Percentiles rank a stretch among this genome's conserved stretches.
Evolutionary conservation across 169 alveolate genomes (phyloP).

Genomic region (Amoebophrya sp.): DNA sequence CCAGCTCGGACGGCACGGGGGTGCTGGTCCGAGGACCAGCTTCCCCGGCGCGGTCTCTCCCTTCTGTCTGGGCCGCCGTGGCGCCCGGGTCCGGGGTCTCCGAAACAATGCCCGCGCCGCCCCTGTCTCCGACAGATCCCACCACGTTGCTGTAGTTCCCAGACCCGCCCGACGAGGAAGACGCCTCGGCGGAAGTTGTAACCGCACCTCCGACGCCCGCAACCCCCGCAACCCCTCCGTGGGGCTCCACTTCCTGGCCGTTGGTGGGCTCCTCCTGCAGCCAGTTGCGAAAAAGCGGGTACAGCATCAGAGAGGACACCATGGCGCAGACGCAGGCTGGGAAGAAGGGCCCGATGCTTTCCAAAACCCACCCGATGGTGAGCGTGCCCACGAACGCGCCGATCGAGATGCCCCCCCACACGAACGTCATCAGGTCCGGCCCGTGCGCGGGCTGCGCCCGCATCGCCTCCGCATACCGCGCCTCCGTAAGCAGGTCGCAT

Average conservation of each 20-base stretch:
- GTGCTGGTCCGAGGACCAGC: too few relatives aligned
- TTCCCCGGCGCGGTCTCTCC: too few relatives aligned
- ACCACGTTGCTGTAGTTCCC: too few relatives aligned
- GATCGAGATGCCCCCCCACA: constrained; percentile 11
- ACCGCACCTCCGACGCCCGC: too few relatives aligned
- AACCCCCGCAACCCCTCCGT: too few relatives aligned
- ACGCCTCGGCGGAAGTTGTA: too few relatives aligned
- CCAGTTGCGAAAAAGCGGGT: not conserved
- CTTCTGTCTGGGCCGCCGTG: too few relatives aligned
- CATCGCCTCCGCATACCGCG: not conserved
- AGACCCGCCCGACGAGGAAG: too few relatives aligned
- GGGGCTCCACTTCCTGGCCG: not conserved
- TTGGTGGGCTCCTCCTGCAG: not conserved
- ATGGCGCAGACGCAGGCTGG: not conserved
- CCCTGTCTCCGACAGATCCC: too few relatives aligned
- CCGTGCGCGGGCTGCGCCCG: not conserved
- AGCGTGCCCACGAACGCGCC: not conserved
- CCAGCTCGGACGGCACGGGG: not conserved
- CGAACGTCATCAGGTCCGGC: constrained; percentile 15
- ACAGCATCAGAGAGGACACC: not conserved
- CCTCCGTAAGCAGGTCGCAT: constrained; percentile 12
- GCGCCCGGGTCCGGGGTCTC: too few relatives aligned
- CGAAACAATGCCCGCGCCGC: too few relatives aligned
- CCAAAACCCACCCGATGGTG: not conserved
- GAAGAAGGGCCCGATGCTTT: constrained; percentile 9